Base-by-base conservation (phyloP, 2,329 filamentous ascomycete species). In the Venturia carpophila region DNA sequence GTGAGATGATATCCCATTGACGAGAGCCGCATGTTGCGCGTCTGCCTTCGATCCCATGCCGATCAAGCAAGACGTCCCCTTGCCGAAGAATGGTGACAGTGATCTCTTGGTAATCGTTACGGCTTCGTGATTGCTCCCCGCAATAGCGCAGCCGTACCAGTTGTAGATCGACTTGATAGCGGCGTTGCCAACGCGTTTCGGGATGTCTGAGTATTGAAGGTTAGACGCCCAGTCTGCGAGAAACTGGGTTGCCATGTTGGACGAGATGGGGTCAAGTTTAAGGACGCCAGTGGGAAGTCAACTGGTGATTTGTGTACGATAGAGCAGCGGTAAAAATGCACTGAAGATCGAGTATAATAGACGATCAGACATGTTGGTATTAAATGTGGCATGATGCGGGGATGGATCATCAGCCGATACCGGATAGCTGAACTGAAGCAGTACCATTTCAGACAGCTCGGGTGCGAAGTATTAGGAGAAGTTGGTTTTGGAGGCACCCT, bases 1-100 rank as follows among this genome's bases (percentile, higher is more conserved):
- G 67, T 84, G 81, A 39, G 79, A 82, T 15, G 81, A 79, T 55
- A 84, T 82, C 34, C 82, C 82, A 67, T 84, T 83, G 60, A 84
- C 69, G 7, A 84, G 71, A 0, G 81, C 80, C 1, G 82, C 81
- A 65, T 80, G 75, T 68, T 80, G 78, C 1, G 80, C 76, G 67
- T 83, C 80, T 5, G 74, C 71, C 58, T 72, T 71, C 30, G 72
- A 70, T 34, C 71, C 72, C 45, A 47, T 10, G 17, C 45, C 45
- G 45, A 47, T 19, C 45, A 47, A 47, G 7, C 64, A 71, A 3
- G 75, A 77, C 1, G 74, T 77, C 6, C 73, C 68, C 1, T 69
- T 66, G 1, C 77, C 75, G 60, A 76, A 75, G 70, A 79, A 77
- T 1, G 74, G 71, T 21, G 70, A 62, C 5, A 79, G 70, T 0